These are phyloP conservation scores for Lantana camara DNA, from an alignment of 257 asterid species.

Conservation along the genomic window DNA sequence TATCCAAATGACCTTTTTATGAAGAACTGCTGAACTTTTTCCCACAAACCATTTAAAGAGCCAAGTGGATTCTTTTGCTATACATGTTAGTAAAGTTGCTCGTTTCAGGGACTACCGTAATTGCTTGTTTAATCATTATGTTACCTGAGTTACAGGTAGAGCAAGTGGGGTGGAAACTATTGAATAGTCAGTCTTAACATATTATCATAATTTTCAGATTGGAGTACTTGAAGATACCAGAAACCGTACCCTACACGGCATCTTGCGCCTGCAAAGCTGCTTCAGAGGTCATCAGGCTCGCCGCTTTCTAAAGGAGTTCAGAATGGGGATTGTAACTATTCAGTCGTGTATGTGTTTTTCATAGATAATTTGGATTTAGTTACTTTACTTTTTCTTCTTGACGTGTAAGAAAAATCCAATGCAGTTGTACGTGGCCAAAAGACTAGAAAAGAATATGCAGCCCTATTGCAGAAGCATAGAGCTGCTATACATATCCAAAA, in stretches of 20 bases:
- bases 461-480: slow-evolving; percentile 56
- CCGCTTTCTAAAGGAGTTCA: slow-evolving; percentile 50
- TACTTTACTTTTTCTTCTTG: slow-evolving; percentile 22
- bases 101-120: background rate
- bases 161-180: too few species aligned
- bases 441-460: slow-evolving; percentile 72
- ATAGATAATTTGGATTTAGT: background rate
- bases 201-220: slow-evolving; percentile 48
- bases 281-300: slow-evolving; percentile 98
- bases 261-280: slow-evolving; percentile 94
- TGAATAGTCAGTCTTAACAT: background rate
- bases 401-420: slow-evolving; percentile 18
- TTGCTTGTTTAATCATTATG: background rate
- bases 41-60: background rate
- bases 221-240: slow-evolving; percentile 98
- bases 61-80: background rate
- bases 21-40: background rate
- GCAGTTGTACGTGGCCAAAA: slow-evolving; percentile 88
- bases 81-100: background rate
- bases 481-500: slow-evolving; percentile 87
- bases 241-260: slow-evolving; percentile 88
- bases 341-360: slow-evolving; percentile 69
- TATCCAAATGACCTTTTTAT: background rate
- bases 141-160: background rate
- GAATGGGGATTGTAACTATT: slow-evolving; percentile 65